A percentile compares a stretch with the other conserved stretches of the same genome.
Conservation (phyloP, 2,329 filamentous ascomycete species). For the Pseudogymnoascus sp. region DNA sequence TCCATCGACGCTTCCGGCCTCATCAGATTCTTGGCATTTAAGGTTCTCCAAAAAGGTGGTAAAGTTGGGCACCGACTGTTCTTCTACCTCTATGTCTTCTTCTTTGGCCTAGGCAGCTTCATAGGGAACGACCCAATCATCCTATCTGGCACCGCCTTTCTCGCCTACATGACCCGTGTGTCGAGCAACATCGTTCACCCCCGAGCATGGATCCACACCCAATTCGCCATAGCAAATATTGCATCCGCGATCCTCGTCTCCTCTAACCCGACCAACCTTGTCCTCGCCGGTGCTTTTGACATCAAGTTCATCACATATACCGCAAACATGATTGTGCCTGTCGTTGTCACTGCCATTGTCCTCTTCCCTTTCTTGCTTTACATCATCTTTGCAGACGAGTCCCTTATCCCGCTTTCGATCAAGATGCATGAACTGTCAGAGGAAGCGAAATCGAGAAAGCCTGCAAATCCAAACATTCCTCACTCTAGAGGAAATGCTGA, state of each 20-base stretch:
- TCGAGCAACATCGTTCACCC: slow-evolving; percentile 65
- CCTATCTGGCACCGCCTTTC: slow-evolving; percentile 63
- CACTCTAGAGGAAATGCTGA: slow-evolving; percentile 48
- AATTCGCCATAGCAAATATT: slow-evolving; percentile 66
- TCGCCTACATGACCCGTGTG: slow-evolving; percentile 69
- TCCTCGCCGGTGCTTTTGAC: slow-evolving; percentile 62
- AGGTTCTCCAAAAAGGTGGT: slow-evolving; percentile 59
- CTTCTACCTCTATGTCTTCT: slow-evolving; percentile 67
- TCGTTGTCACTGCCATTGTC: slow-evolving; percentile 57
- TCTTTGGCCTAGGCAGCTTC: slow-evolving; percentile 58
- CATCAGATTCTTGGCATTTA: slow-evolving; percentile 63
- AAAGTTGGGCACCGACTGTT: slow-evolving; percentile 60
- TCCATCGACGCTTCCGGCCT: slow-evolving; percentile 69
- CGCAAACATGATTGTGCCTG: slow-evolving; percentile 69
- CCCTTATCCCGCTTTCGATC: slow-evolving; percentile 57
- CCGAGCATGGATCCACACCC: slow-evolving; percentile 63
- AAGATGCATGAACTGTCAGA: slow-evolving; percentile 59
- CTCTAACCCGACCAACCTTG: slow-evolving; percentile 69
- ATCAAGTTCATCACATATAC: slow-evolving; percentile 68
- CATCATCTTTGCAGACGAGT: slow-evolving; percentile 56
- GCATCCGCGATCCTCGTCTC: slow-evolving; percentile 69
- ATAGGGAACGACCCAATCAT: slow-evolving; percentile 73
- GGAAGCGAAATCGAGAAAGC: slow-evolving; percentile 45
- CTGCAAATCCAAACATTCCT: slow-evolving; percentile 67
- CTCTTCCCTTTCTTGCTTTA: slow-evolving; percentile 64